Evolutionary conservation across 768 basidiomycete genomes (phyloP).

Genomic region (Postia placenta): DNA sequence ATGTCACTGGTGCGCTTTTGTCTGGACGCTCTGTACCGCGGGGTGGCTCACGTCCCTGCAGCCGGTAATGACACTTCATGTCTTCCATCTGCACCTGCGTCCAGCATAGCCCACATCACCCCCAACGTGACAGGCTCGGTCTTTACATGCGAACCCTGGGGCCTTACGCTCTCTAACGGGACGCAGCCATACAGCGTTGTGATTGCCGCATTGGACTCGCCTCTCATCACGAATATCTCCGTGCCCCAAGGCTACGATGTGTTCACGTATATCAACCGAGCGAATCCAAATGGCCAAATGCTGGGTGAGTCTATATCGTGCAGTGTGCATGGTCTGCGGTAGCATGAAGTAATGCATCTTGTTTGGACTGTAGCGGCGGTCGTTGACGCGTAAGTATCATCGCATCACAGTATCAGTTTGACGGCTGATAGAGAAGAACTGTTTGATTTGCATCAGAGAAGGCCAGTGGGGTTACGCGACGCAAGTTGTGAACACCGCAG

Average conservation of each 20-base stretch:
- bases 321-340: too few relatives aligned
- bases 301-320: slow-evolving; percentile 36
- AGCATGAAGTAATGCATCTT: too few relatives aligned
- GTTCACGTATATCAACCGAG: slow-evolving; percentile 39
- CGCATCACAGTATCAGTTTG: too few relatives aligned
- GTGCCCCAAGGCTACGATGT: slow-evolving; percentile 30
- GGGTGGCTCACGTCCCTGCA: slow-evolving; percentile 9
- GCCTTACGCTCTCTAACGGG: slow-evolving; percentile 37
- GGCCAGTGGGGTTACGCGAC: slow-evolving; percentile 30
- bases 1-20: slow-evolving; percentile 29
- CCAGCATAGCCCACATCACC: slow-evolving; percentile 23
- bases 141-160: slow-evolving; percentile 42
- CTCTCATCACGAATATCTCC: slow-evolving; percentile 36
- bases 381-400: slow-evolving; percentile 34
- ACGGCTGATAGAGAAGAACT: slow-evolving; percentile 1
- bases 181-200: slow-evolving; percentile 39
- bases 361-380: slow-evolving; percentile 8
- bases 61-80: slow-evolving; percentile 27
- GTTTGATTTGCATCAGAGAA: slow-evolving; percentile 23
- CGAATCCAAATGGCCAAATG: slow-evolving; percentile 28
- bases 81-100: slow-evolving; percentile 12
- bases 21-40: neutral
- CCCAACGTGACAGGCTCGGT: slow-evolving; percentile 34
- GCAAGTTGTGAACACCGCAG: slow-evolving; percentile 14
- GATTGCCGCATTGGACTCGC: slow-evolving; percentile 31